phyloP scores from a whole-genome alignment of 108 stramenopile genomes.

The Craspedostauros australis region DNA sequence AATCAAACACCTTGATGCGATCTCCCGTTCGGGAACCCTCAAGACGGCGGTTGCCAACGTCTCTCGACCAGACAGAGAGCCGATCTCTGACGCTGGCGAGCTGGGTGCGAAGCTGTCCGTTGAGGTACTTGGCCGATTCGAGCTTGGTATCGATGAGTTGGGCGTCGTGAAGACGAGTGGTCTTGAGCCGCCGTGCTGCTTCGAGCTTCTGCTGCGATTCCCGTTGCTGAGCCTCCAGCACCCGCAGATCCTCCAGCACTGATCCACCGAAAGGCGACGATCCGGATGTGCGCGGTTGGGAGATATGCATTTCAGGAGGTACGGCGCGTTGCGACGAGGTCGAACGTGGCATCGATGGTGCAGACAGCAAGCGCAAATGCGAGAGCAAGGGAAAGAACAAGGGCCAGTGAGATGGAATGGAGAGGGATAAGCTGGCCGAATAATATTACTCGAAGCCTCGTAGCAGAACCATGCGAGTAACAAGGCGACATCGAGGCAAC shows the following conservation, averaged over 20 bases:
- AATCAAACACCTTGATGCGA: constrained; percentile 48
- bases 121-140: constrained; percentile 57
- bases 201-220: constrained; percentile 67
- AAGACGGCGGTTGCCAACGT: constrained; percentile 42
- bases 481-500: too few species aligned
- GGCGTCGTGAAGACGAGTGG: constrained; percentile 49
- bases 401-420: too few species aligned
- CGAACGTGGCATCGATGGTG: too few species aligned
- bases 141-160: constrained; percentile 46
- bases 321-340: too few species aligned
- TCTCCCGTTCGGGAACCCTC: constrained; percentile 28
- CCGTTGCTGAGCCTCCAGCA: constrained; percentile 78
- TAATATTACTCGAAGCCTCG: too few species aligned
- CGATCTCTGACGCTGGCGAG: constrained; percentile 42
- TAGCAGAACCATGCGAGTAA: too few species aligned
- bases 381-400: too few species aligned
- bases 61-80: constrained; percentile 38
- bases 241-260: constrained; percentile 73
- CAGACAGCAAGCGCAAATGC: too few species aligned
- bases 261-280: too few species aligned
- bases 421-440: too few species aligned
- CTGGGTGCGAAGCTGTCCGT: constrained; percentile 60
- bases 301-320: too few species aligned
- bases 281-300: too few species aligned
- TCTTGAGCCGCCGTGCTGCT: constrained; percentile 41